Conservation (phyloP, 352 stramenopile species). For the Stramenopiles sp. region DNA sequence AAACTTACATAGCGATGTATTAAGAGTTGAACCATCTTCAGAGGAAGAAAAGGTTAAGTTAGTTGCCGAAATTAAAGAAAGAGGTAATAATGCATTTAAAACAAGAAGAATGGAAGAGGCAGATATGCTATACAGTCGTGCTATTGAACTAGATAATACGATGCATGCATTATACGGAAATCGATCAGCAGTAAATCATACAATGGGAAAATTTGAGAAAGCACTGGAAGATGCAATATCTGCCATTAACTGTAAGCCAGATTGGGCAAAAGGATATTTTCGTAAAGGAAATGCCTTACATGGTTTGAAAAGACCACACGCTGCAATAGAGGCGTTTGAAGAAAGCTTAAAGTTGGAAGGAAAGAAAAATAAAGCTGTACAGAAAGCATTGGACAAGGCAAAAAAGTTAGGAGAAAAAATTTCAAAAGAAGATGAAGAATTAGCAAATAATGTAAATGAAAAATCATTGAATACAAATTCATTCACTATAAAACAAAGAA, state of each 20-base stretch:
- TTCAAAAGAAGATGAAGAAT: constrained; percentile 36
- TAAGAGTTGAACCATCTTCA: not conserved
- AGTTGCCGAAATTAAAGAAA: constrained; percentile 57
- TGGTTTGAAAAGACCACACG: constrained; percentile 38
- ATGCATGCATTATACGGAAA: constrained; percentile 65
- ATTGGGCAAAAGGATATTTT: constrained; percentile 55
- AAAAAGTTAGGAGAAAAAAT: constrained; percentile 31
- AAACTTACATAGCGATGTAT: not conserved
- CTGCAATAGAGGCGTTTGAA: constrained; percentile 38
- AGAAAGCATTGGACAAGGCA: constrained; percentile 35
- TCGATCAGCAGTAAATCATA: constrained; percentile 47
- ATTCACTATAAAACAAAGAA: constrained; percentile 8
- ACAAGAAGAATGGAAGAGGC: constrained; percentile 64
- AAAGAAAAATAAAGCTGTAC: constrained; percentile 40
- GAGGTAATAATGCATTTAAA: constrained; percentile 56
- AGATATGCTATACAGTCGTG: constrained; percentile 85
- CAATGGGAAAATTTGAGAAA: constrained; percentile 42
- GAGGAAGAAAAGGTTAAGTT: constrained; percentile 33
- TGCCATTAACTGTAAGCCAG: constrained; percentile 32
- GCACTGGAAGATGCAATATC: constrained; percentile 43
- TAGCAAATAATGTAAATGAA: constrained; percentile 22
- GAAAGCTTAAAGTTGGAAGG: constrained; percentile 31
- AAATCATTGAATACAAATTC: constrained; percentile 20
- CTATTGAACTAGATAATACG: constrained; percentile 54
- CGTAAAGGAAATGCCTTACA: constrained; percentile 47